A percentile compares a stretch with the other conserved stretches of the same genome.
Evolutionary conservation across 1,284 basidiomycete genomes (phyloP).

Genomic region (Boletus austroedulis): DNA sequence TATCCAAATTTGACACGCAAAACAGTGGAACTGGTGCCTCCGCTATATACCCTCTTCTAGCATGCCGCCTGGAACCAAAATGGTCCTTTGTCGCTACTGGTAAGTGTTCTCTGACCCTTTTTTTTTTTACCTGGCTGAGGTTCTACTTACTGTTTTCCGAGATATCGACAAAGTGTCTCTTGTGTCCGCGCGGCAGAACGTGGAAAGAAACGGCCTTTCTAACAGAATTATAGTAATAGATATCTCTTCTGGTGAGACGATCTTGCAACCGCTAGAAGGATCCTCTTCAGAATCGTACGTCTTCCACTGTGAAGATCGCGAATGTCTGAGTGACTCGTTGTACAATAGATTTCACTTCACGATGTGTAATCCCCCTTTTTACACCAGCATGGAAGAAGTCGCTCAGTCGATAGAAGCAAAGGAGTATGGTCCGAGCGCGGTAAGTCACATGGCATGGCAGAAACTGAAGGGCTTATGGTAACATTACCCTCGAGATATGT

Average conservation of each 20-base stretch:
- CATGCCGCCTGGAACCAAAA: conserved; percentile 51
- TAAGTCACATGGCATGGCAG: conserved; percentile 29
- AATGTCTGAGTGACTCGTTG: not conserved
- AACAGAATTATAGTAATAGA: conserved; percentile 50
- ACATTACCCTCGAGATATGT: conserved; percentile 52
- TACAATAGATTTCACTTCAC: conserved; percentile 58
- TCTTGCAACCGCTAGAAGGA: conserved; percentile 50
- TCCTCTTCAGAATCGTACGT: conserved; percentile 21
- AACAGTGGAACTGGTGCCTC: conserved; percentile 87
- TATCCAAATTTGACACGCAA: not conserved
- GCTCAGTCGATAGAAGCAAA: conserved; percentile 58
- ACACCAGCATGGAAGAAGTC: conserved; percentile 70
- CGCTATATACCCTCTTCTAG: conserved; percentile 85
- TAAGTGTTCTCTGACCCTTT: conserved; percentile 26
- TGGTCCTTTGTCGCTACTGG: conserved; percentile 75
- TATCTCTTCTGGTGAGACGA: conserved; percentile 39
- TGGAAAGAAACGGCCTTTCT: conserved; percentile 52
- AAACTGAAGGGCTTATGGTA: conserved; percentile 2
- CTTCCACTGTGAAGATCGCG: not conserved
- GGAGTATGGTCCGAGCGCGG: conserved; percentile 59
- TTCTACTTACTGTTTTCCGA: conserved; percentile 24
- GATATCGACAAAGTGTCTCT: conserved; percentile 70
- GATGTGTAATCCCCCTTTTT: conserved; percentile 98
- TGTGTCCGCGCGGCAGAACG: conserved; percentile 50
- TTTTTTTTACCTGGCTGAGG: not conserved